Evolutionary conservation across 1,139 yeast genomes (phyloP).

Genomic region (Pneumocystis oryctolagi): DNA sequence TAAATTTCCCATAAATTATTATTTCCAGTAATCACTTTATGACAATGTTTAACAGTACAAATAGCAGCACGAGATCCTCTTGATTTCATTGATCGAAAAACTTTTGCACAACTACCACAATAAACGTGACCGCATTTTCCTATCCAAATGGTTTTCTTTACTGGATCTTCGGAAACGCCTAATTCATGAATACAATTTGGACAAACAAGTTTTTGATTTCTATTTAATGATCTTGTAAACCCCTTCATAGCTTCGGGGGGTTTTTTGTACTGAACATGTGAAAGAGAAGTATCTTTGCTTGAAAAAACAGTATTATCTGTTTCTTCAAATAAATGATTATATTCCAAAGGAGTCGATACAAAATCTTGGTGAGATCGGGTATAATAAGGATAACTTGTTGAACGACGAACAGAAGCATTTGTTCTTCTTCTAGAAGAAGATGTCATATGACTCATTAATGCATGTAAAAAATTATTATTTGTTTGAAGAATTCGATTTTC

Average conservation of each 20-base stretch:
- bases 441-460: background rate
- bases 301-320: background rate
- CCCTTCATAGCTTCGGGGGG: background rate
- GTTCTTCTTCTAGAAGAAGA: background rate
- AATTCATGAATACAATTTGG: conserved; percentile 9
- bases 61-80: background rate
- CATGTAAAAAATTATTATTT: background rate
- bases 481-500: background rate
- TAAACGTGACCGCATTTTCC: conserved; percentile 13
- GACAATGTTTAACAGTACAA: conserved; percentile 2
- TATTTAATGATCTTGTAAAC: conserved; percentile 8
- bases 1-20: conserved; percentile 4
- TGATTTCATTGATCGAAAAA: conserved; percentile 3
- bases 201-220: conserved; percentile 7
- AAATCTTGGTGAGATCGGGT: background rate
- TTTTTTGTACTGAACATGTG: background rate
- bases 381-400: background rate
- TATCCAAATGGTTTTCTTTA: conserved; percentile 5
- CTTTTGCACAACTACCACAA: conserved; percentile 10
- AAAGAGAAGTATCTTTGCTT: background rate
- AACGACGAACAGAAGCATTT: background rate
- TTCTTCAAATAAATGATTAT: background rate
- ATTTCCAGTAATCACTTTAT: conserved; percentile 1
- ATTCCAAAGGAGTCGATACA: background rate
- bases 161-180: conserved; percentile 7